Base-by-base conservation (phyloP, 2,329 filamentous ascomycete species). In the Colletotrichum orchidophilum region DNA sequence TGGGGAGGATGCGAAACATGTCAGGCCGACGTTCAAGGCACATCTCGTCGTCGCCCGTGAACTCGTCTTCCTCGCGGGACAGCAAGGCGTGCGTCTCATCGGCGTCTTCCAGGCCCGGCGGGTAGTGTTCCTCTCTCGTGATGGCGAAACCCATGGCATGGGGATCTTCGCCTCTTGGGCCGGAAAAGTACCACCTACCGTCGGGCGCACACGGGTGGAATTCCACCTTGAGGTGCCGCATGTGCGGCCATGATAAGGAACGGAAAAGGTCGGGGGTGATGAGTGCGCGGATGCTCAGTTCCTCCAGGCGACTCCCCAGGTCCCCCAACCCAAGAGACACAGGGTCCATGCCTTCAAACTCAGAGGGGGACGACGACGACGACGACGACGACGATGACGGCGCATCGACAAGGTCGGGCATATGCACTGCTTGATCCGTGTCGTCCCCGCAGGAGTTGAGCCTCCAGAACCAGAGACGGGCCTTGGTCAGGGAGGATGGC, bases 181-280 rank as follows among this genome's bases (percentile, higher is more conserved):
- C 74, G 63, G 72, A 71, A 58, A 75, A 76, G 64, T 75, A 76
- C 73, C 74, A 75, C 24, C 52, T 69, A 12, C 74, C 74, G 35
- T 75, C n/a, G n/a, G 73, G 71, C 26, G 71, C 49, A 31, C 63
- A 66, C 12, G 66, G 69, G 29, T 73, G 71, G 33, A 75, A 75
- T 59, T 75, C 73, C 54, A 75, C n/a, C n/a, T n/a, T n/a, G n/a
- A n/a, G n/a, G 8, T 31, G 29, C 29, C 29, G 29, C 29, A 31
- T 31, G 29, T 4, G 29, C 29, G 8, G 29, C 29, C 29, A 31
- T 8, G 29, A 31, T 31, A 31, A 31, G 29, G 8, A 31, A 31
- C 8, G 8, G 59, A 39, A 62, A 53, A 62, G 59, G 27, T 62
- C 27, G 29, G 27, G 46, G 29, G 46, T 54, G 49, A 39, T 18